phyloP scores from a whole-genome alignment of 768 basidiomycete species.

The Rhodotorula diobovata region DNA sequence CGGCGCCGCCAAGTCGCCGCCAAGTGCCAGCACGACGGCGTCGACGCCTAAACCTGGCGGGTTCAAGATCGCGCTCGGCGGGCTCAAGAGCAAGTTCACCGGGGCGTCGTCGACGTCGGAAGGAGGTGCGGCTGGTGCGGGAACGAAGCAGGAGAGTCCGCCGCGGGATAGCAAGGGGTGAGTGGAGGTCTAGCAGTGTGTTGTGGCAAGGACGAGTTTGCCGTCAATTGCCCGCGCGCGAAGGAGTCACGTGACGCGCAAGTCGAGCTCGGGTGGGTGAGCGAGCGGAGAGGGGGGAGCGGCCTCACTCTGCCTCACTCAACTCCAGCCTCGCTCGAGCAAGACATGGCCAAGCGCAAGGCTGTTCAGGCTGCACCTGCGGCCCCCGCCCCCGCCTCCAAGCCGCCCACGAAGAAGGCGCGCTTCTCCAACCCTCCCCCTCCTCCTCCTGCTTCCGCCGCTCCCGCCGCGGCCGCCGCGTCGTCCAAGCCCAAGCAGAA shows the following conservation, averaged over 20 bases:
- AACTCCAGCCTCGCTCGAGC: not conserved
- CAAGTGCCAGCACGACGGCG: not conserved
- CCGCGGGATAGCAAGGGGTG: not conserved
- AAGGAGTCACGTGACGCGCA: no score
- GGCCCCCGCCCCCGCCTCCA: not conserved
- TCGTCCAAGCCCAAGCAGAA: not conserved
- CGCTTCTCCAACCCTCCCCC: slow-evolving; percentile 32
- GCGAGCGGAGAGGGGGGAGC: not conserved
- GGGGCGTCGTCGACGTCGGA: not conserved
- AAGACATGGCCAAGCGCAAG: slow-evolving; percentile 30
- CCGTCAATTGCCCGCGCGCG: no score
- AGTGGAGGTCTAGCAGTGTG: not conserved
- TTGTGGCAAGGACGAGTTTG: not conserved
- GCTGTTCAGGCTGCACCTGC: not conserved
- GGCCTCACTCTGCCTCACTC: not conserved
- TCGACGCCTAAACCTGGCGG: slow-evolving; percentile 15
- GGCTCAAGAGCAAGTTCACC: slow-evolving; percentile 6
- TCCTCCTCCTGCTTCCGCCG: not conserved
- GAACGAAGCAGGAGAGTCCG: not conserved
- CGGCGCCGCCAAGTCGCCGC: not conserved
- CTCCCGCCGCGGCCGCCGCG: not conserved
- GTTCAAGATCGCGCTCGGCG: slow-evolving; percentile 27
- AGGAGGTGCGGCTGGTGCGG: not conserved
- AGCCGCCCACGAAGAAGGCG: slow-evolving; percentile 14
- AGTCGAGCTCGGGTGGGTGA: not conserved